These are phyloP conservation scores for Murraya paniculata DNA, from an alignment of 345 rosid species.

Conservation along the genomic window DNA sequence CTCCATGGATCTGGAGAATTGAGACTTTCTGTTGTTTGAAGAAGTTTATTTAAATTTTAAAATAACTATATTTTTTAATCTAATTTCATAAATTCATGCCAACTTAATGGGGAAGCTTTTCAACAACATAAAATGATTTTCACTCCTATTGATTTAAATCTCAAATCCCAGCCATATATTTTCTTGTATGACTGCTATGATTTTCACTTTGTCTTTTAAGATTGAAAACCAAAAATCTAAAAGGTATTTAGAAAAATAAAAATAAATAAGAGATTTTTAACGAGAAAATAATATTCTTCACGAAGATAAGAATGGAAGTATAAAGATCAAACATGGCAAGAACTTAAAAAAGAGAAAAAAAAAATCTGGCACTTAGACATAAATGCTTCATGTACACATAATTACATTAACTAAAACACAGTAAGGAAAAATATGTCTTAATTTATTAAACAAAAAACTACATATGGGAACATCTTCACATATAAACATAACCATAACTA, in stretches of 20 bases:
- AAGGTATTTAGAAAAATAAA: not conserved
- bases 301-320: not conserved
- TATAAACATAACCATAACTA: not conserved
- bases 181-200: not conserved
- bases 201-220: not conserved
- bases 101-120: not conserved
- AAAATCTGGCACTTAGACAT: not conserved
- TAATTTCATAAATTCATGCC: conserved; percentile 1
- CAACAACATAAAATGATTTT: conserved; percentile 7
- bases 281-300: not conserved
- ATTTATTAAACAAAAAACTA: not conserved
- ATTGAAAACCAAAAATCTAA: not conserved
- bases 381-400: not conserved
- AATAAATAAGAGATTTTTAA: not conserved
- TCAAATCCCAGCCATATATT: conserved; percentile 1
- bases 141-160: not conserved
- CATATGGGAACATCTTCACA: not conserved
- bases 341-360: not conserved
- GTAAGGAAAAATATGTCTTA: not conserved
- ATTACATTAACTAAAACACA: not conserved
- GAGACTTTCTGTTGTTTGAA: not conserved
- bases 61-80: conserved; percentile 7
- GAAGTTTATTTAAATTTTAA: not conserved
- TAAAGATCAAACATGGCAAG: conserved; percentile 10
- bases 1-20: conserved; percentile 1